A percentile compares a stretch with the other conserved stretches of the same genome.
These are phyloP conservation scores for Neurospora sp. DNA, from an alignment of 495 filamentous ascomycete genomes.

Conservation along the genomic window DNA sequence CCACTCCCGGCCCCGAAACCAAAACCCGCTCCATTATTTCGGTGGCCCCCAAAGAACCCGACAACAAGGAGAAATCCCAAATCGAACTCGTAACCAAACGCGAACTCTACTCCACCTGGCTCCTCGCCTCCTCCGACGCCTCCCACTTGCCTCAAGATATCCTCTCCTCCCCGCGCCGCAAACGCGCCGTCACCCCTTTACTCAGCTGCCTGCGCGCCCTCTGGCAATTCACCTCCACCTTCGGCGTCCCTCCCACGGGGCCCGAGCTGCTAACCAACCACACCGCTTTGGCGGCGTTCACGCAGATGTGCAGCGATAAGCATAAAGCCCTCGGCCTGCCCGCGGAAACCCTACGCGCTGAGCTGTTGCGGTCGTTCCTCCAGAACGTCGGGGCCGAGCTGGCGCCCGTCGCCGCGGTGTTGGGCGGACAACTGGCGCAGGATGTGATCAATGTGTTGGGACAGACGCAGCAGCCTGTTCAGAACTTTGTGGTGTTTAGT, in stretches of 20 bases:
- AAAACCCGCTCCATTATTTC: conserved; percentile 65
- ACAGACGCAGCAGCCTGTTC: conserved; percentile 80
- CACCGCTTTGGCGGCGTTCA: conserved; percentile 61
- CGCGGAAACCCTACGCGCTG: conserved; percentile 59
- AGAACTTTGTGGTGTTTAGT: conserved; percentile 90
- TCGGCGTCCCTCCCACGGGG: conserved; percentile 45
- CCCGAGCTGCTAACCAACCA: conserved; percentile 18
- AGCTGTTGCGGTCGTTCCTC: conserved; percentile 72
- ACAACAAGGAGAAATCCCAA: conserved; percentile 26
- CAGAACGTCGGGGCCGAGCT: conserved; percentile 75
- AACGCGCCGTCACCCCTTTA: conserved; percentile 67
- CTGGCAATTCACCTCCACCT: conserved; percentile 61
- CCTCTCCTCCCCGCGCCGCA: conserved; percentile 51
- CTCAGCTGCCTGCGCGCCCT: conserved; percentile 73
- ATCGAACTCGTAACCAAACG: conserved; percentile 82
- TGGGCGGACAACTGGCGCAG: conserved; percentile 85
- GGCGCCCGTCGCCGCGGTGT: conserved; percentile 76
- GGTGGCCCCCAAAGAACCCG: conserved; percentile 61
- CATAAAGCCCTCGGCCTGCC: conserved; percentile 72
- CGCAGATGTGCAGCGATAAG: conserved; percentile 60
- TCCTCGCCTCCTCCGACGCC: conserved; percentile 59
- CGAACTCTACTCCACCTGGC: conserved; percentile 74
- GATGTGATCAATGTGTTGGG: conserved; percentile 96
- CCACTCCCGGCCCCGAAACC: conserved; percentile 56
- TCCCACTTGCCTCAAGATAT: conserved; percentile 65